These are phyloP conservation scores for Herpotrichia juniperi DNA, from an alignment of 2,329 filamentous ascomycete genomes.

Conservation along the genomic window DNA sequence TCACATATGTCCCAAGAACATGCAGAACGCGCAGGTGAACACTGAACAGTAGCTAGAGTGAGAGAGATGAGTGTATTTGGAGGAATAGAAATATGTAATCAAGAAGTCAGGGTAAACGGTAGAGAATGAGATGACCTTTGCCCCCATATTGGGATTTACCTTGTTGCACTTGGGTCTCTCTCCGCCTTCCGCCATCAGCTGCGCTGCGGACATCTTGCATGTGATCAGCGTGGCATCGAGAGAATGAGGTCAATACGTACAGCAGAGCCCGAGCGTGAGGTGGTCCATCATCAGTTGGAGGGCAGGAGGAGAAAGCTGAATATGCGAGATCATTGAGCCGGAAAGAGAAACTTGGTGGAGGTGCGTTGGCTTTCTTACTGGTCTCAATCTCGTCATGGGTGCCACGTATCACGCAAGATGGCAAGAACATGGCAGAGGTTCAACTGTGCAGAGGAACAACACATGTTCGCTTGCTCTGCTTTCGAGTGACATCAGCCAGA, in stretches of 20 bases:
- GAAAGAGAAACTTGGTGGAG: not conserved
- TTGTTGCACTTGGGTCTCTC: not conserved
- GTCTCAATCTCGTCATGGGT: not conserved
- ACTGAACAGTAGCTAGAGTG: slow-evolving; percentile 4
- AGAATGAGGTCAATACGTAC: not conserved
- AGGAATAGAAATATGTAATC: slow-evolving; percentile 7
- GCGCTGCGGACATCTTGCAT: not conserved
- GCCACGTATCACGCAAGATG: not conserved
- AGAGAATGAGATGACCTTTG: slow-evolving; percentile 4
- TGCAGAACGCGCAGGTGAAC: not conserved
- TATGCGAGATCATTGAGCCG: too few relatives aligned
- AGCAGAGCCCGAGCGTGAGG: too few relatives aligned
- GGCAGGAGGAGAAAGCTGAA: not conserved
- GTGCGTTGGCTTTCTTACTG: not conserved
- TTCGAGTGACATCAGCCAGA: too few relatives aligned
- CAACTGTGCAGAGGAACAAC: not conserved
- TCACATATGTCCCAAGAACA: slow-evolving; percentile 5
- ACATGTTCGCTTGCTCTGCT: too few relatives aligned
- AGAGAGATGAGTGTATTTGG: slow-evolving; percentile 13
- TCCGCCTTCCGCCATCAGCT: not conserved
- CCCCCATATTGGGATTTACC: not conserved
- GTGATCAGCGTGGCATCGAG: not conserved
- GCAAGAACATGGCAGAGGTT: not conserved
- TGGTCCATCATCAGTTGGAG: not conserved
- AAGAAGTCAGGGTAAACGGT: not conserved